phyloP scores from a whole-genome alignment of 169 alveolate genomes.

The Eimeria sp. region DNA sequence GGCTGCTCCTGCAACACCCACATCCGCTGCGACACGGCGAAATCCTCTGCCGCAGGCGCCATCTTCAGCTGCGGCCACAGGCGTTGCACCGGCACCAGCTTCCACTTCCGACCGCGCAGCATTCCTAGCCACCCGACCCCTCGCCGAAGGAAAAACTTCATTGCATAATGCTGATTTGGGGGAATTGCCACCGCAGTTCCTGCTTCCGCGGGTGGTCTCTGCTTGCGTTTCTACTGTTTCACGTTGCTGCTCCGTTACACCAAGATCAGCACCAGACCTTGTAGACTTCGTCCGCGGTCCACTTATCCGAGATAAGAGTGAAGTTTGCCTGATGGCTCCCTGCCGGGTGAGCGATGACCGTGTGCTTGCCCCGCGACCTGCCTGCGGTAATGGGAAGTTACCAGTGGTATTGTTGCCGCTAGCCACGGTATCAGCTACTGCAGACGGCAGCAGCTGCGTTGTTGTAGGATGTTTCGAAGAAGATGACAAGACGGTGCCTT shows the following conservation, averaged over 20 bases:
- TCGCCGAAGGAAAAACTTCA: slow-evolving; percentile 37
- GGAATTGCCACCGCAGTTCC: background rate
- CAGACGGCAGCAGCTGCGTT: background rate
- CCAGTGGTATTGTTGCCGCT: slow-evolving; percentile 2
- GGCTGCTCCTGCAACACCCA: slow-evolving; percentile 50
- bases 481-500: background rate
- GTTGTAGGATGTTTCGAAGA: background rate
- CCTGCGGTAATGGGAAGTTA: background rate
- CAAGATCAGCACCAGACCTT: slow-evolving; percentile 4
- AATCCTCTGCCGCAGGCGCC: slow-evolving; percentile 4
- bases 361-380: slow-evolving; percentile 31
- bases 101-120: slow-evolving; percentile 1
- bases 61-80: slow-evolving; percentile 17
- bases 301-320: background rate
- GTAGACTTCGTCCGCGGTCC: slow-evolving; percentile 41
- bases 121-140: background rate
- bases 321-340: background rate
- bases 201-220: slow-evolving; percentile 18
- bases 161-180: background rate
- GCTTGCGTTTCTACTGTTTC: slow-evolving; percentile 43
- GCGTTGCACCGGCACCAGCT: slow-evolving; percentile 10
- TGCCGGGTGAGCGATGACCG: slow-evolving; percentile 37
- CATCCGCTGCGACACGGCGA: slow-evolving; percentile 55
- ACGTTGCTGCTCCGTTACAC: slow-evolving; percentile 5
- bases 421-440: background rate